Evolutionary conservation across 805 yeast genomes (phyloP).

Genomic region (Kodamaea laetipori): DNA sequence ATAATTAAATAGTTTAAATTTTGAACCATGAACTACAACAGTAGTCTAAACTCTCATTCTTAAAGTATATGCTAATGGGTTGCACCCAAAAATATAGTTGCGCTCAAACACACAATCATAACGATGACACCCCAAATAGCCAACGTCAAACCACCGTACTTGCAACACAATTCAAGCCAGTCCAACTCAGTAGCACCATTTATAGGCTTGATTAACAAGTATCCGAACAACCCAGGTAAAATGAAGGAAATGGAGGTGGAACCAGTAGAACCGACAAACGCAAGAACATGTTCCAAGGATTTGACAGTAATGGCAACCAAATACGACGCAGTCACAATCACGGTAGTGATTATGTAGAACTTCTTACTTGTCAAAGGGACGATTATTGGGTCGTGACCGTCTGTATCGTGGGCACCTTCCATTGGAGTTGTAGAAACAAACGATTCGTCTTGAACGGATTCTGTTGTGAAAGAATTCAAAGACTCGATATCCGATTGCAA

Average conservation of each 20-base stretch:
- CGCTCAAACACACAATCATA: constrained; percentile 57
- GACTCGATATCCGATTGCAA: constrained; percentile 31
- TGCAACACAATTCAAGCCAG: constrained; percentile 33
- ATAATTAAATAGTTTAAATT: too few species aligned
- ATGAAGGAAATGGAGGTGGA: constrained; percentile 78
- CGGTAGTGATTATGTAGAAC: constrained; percentile 52
- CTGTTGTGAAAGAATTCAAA: constrained; percentile 20
- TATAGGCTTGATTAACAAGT: constrained; percentile 49
- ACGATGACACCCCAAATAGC: constrained; percentile 55
- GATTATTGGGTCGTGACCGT: constrained; percentile 48
- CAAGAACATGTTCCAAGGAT: constrained; percentile 67
- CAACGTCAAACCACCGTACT: constrained; percentile 44
- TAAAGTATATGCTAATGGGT: constrained; percentile 25
- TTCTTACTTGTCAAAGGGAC: constrained; percentile 51
- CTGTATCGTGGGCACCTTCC: constrained; percentile 50
- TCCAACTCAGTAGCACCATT: constrained; percentile 29
- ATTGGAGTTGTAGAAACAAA: constrained; percentile 47
- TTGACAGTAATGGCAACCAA: constrained; percentile 57
- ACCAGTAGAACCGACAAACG: constrained; percentile 82
- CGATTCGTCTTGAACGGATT: constrained; percentile 34
- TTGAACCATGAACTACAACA: too few species aligned
- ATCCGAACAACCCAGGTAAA: constrained; percentile 78
- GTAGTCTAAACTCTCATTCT: too few species aligned
- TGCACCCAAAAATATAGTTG: constrained; percentile 48
- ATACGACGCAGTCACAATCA: constrained; percentile 52